Base-by-base conservation (phyloP, 352 stramenopile species). In the Phytopythium kandeliae region DNA sequence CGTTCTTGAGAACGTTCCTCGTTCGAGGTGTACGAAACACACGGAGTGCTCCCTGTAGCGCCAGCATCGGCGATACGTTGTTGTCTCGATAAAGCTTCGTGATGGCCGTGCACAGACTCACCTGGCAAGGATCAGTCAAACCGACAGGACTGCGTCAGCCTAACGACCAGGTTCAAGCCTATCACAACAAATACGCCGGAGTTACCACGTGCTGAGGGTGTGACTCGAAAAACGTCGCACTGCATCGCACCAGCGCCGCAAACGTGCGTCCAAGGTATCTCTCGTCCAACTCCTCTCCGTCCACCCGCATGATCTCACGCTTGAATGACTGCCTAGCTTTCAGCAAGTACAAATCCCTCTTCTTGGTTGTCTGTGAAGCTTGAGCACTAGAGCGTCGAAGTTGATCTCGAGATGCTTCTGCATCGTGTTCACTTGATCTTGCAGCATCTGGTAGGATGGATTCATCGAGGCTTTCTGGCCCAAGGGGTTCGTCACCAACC, bases 261-360 rank as follows among this genome's bases (percentile, higher is more conserved):
- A 85, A 49, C 1, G 70, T 79, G 6, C 63, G 65, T 13, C 56
- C 57, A 17, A 71, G 49, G 21, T 74, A 85, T 1, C 47, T 22
- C 0, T 54, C 57, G 35, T 68, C 58, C 4, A 54, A 26, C 43
- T 67, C 40, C 52, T 82, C 73, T 2, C 51, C 56, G 31, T 72
- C 58, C n/a, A 45, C 30, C 13, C 60, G 31, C 3, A 26, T 34
- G 15, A 78, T 58, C 1, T 52, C 35, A 36, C 59, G 56, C 35
- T 70, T 75, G 44, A 82, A 76, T 17, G 40, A 26, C 11, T 25
- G 17, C 5, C 70, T 12, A 13, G 60, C 58, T 40, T 65, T 71
- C 16, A 57, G 57, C 21, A 67, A 37, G 15, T 35, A 46, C 11
- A 52, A 26, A 13, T 63, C 50, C 8, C 63, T 50, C n/a, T 65